Evolutionary conservation across 192 early-diverging fungal species (phyloP), one percentile per base, ranked within the genome.

Genomic region (Polychytrium aggregatum): DNA sequence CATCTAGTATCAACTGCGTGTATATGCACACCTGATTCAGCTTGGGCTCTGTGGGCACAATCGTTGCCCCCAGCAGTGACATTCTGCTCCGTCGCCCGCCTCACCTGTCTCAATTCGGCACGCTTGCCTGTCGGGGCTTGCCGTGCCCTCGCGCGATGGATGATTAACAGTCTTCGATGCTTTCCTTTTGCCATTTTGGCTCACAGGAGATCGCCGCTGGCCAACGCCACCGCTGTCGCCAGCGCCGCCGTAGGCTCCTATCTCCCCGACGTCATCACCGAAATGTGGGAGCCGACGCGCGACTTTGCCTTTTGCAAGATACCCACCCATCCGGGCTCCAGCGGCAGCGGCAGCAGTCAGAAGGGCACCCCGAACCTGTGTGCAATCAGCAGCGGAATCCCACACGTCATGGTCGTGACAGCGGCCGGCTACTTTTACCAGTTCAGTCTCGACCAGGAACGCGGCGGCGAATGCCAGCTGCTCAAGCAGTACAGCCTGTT

Each of bases 281-380:
- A 95, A 48, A 90, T 97, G 44, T 95, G 85, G 84, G 93, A 97
- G 64, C 93, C 93, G 3, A 69, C 84, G 40, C 72, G 96, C 8
- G 89, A 98, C 61, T 98, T 95, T 70, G 91, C 90, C 7, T 87
- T 83, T 48, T 76, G 91, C 22, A 92, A 90, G 62, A 62, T 97
- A 21, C 92, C 92, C 16, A 41, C 59, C 16, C n/a, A n/a, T n/a
- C n/a, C n/a, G n/a, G 50, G 28, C 11, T 17, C 33, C 30, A 29
- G 34, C 43, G 36, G 37, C 20, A 40, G 45, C 38, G 46, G 47
- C 11, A 46, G 36, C 34, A 42, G 43, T 8, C 7, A 13, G 16
- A 73, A 75, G 53, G 57, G 54, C 10, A 14, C 41, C 1, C 53
- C 41, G 22, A 77, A 66, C 57, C 72, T 73, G 35, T 68, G 65